These are phyloP conservation scores for Fraxinus pennsylvanica DNA, from an alignment of 257 asterid species.

Conservation along the genomic window DNA sequence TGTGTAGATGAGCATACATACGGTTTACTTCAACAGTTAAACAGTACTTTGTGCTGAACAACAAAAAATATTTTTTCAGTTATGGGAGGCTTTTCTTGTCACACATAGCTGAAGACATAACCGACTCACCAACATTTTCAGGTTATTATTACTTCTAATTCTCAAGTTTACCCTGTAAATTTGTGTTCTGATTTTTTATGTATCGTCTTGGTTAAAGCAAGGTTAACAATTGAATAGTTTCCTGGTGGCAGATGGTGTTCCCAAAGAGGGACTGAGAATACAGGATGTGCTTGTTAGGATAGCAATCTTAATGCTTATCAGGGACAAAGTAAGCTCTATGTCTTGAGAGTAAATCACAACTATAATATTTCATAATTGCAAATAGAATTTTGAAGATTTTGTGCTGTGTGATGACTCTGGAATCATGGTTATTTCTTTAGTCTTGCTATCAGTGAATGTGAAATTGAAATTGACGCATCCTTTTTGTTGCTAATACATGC, in stretches of 20 bases:
- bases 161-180: conserved; percentile 17
- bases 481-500: conserved; percentile 18
- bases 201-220: conserved; percentile 25
- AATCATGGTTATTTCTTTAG: conserved; percentile 5
- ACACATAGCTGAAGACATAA: conserved; percentile 72
- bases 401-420: background rate
- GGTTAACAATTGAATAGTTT: conserved; percentile 20
- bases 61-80: conserved; percentile 41
- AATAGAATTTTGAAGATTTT: background rate
- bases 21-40: conserved; percentile 5
- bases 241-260: conserved; percentile 84
- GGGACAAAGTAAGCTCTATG: conserved; percentile 69
- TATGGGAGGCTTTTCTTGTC: conserved; percentile 72
- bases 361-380: background rate
- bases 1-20: conserved; percentile 13
- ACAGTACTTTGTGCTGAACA: conserved; percentile 12
- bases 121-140: conserved; percentile 76
- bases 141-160: conserved; percentile 42
- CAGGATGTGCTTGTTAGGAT: conserved; percentile 86
- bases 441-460: conserved; percentile 16
- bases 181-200: conserved; percentile 16
- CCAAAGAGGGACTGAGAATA: conserved; percentile 91
- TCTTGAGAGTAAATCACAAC: background rate
- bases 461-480: conserved; percentile 19
- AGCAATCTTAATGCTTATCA: conserved; percentile 62